Percentiles rank a stretch among this genome's conserved stretches.
These are phyloP conservation scores for Penicillium sp. DNA, from an alignment of 2,329 filamentous ascomycete species.

Conservation along the genomic window DNA sequence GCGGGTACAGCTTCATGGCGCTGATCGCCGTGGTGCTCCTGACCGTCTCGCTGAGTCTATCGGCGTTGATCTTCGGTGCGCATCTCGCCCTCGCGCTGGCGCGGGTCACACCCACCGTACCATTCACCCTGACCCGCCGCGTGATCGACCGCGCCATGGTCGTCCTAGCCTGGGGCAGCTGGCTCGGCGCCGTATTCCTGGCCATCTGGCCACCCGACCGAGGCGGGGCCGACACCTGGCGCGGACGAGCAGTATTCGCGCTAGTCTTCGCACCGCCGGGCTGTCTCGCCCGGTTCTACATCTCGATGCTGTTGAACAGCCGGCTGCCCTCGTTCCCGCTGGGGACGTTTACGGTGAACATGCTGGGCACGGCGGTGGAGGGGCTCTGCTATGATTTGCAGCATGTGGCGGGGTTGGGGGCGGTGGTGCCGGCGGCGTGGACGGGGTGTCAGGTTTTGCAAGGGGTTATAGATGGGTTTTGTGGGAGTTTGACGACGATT, in stretches of 20 bases:
- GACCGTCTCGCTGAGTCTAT: slow-evolving; percentile 70
- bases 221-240: slow-evolving; percentile 62
- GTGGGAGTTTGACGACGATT: slow-evolving; percentile 66
- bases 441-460: slow-evolving; percentile 68
- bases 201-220: slow-evolving; percentile 69
- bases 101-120: slow-evolving; percentile 61
- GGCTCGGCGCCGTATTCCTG: slow-evolving; percentile 76
- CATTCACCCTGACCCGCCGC: slow-evolving; percentile 58
- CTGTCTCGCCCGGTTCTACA: slow-evolving; percentile 73
- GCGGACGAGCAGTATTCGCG: slow-evolving; percentile 72
- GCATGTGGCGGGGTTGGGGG: slow-evolving; percentile 58
- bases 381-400: slow-evolving; percentile 79
- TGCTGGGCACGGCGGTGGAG: slow-evolving; percentile 72
- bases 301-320: slow-evolving; percentile 70
- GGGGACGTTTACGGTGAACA: slow-evolving; percentile 82
- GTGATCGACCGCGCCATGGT: slow-evolving; percentile 66
- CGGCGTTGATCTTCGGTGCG: slow-evolving; percentile 69
- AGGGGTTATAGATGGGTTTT: slow-evolving; percentile 68
- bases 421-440: slow-evolving; percentile 37
- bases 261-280: slow-evolving; percentile 82
- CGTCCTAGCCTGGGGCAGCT: slow-evolving; percentile 70
- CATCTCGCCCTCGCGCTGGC: slow-evolving; percentile 70
- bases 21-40: slow-evolving; percentile 72
- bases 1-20: slow-evolving; percentile 82
- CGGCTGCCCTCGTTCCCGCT: slow-evolving; percentile 70